phyloP scores from a whole-genome alignment of 2,329 filamentous ascomycete genomes.

The Akanthomyces dipterigenus region DNA sequence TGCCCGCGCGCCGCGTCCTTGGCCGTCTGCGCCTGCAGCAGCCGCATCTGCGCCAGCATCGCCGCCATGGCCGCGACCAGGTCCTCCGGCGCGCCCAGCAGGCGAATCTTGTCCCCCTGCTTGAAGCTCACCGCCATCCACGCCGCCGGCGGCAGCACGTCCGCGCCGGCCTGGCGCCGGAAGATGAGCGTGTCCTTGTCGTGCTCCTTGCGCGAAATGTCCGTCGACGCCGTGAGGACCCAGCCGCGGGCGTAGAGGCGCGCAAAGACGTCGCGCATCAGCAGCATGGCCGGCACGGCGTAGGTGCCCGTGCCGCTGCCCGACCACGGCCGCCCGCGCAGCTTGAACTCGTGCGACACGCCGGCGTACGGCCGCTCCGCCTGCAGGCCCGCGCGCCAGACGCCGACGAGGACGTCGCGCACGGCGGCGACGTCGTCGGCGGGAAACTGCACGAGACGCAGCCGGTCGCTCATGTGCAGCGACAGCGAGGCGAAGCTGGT shows the following conservation, averaged over 20 bases:
- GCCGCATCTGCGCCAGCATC: neutral
- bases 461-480: constrained; percentile 8
- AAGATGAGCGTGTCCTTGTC: constrained; percentile 12
- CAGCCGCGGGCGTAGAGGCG: constrained; percentile 9
- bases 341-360: constrained; percentile 12
- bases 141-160: neutral
- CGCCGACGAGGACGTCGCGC: neutral
- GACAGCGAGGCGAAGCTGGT: constrained; percentile 11
- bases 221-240: constrained; percentile 10
- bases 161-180: neutral
- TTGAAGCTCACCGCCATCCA: constrained; percentile 10
- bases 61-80: neutral
- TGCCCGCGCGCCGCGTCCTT: neutral
- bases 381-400: constrained; percentile 5
- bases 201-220: constrained; percentile 6
- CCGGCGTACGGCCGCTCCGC: neutral
- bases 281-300: constrained; percentile 2
- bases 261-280: constrained; percentile 10
- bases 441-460: constrained; percentile 8
- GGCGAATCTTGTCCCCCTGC: constrained; percentile 7
- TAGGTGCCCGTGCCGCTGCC: constrained; percentile 1
- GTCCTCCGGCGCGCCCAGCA: constrained; percentile 7
- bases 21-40: neutral
- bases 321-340: constrained; percentile 8
- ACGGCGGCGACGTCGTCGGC: neutral